phyloP scores from a whole-genome alignment of 2,329 filamentous ascomycete genomes.

The Alternaria sp. region DNA sequence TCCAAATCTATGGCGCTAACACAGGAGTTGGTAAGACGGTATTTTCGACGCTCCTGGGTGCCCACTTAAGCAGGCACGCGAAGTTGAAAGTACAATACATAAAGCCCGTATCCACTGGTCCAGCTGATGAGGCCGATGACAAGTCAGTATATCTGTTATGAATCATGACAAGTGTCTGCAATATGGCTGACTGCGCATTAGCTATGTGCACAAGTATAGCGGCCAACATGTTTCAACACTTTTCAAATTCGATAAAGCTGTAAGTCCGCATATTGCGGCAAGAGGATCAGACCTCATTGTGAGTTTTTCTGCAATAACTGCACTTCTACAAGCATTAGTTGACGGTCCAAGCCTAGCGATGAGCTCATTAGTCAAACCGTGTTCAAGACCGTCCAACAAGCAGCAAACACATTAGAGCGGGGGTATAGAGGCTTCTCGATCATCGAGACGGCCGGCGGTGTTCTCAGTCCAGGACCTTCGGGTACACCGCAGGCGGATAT shows the following conservation, averaged over 20 bases:
- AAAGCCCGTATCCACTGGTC: slow-evolving; percentile 84
- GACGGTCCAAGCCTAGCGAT: slow-evolving; percentile 34
- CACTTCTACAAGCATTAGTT: background rate
- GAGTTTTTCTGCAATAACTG: slow-evolving; percentile 7
- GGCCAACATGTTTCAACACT: slow-evolving; percentile 66
- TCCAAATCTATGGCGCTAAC: slow-evolving; percentile 84
- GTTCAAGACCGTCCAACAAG: slow-evolving; percentile 24
- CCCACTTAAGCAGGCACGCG: slow-evolving; percentile 53
- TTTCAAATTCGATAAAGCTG: slow-evolving; percentile 75
- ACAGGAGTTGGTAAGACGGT: slow-evolving; percentile 88
- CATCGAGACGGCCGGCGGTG: slow-evolving; percentile 83
- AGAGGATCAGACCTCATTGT: slow-evolving; percentile 35
- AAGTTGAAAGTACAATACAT: slow-evolving; percentile 67
- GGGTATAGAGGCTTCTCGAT: slow-evolving; percentile 58
- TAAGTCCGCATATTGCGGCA: slow-evolving; percentile 81
- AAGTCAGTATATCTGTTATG: slow-evolving; percentile 54
- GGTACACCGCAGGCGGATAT: slow-evolving; percentile 80
- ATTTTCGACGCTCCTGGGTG: slow-evolving; percentile 75
- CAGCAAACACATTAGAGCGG: slow-evolving; percentile 15
- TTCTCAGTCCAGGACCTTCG: slow-evolving; percentile 79
- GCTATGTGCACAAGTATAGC: slow-evolving; percentile 70
- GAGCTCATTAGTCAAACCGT: slow-evolving; percentile 27
- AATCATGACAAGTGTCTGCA: background rate
- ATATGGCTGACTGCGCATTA: slow-evolving; percentile 39
- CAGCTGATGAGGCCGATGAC: slow-evolving; percentile 73